Percentiles rank a stretch among this genome's conserved stretches.
These are phyloP conservation scores for Sorghum bicolor DNA, from an alignment of 176 grass and related monocot genomes.

Conservation along the genomic window DNA sequence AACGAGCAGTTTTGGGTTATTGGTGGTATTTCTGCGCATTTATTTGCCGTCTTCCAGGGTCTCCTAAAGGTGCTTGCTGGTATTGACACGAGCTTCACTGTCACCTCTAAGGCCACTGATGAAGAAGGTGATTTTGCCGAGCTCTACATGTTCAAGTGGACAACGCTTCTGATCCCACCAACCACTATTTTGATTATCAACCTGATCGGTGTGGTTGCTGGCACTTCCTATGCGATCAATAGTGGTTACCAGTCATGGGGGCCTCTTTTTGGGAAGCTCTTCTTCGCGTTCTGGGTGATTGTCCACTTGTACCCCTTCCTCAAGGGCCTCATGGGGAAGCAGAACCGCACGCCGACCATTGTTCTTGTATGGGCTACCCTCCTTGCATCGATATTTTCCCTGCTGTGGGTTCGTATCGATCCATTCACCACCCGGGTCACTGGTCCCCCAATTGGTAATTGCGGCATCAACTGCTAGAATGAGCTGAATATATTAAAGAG, in stretches of 20 bases:
- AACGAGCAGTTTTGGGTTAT: conserved; percentile 90
- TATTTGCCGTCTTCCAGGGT: conserved; percentile 76
- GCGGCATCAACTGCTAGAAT: conserved; percentile 77
- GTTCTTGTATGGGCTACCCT: conserved; percentile 81
- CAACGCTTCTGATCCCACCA: conserved; percentile 75
- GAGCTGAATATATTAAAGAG: conserved; percentile 2
- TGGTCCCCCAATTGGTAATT: conserved; percentile 40
- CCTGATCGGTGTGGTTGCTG: conserved; percentile 66
- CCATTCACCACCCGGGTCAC: conserved; percentile 74
- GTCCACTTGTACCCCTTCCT: conserved; percentile 82
- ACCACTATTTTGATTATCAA: conserved; percentile 81
- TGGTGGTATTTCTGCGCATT: conserved; percentile 75
- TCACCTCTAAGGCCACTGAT: conserved; percentile 72
- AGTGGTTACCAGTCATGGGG: conserved; percentile 82
- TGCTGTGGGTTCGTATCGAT: conserved; percentile 80
- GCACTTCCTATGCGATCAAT: conserved; percentile 77
- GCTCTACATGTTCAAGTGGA: conserved; percentile 89
- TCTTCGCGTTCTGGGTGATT: conserved; percentile 83
- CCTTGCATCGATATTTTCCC: conserved; percentile 75
- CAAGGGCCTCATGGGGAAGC: conserved; percentile 75
- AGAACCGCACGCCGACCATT: conserved; percentile 71
- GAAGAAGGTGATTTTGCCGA: conserved; percentile 70
- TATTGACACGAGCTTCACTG: conserved; percentile 81
- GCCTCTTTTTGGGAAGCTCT: conserved; percentile 76
- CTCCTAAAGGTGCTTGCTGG: conserved; percentile 76